These are phyloP conservation scores for Pseudocohnilembus persalinus DNA, from an alignment of 169 alveolate genomes.

Conservation along the genomic window DNA sequence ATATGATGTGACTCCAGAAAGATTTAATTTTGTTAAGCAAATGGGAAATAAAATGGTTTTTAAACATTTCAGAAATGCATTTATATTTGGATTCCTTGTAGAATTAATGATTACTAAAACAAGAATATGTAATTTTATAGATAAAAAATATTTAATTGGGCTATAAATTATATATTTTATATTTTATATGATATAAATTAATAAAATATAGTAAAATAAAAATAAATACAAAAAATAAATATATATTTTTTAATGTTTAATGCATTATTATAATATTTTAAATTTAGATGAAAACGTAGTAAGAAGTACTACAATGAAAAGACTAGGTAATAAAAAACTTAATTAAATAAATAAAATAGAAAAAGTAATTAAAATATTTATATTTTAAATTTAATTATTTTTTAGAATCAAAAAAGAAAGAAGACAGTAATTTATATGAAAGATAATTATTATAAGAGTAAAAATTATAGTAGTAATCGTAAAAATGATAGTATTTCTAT, in stretches of 20 bases:
- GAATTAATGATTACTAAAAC: conserved; percentile 29
- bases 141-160: too few relatives aligned
- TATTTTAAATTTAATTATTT: too few relatives aligned
- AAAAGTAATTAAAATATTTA: too few relatives aligned
- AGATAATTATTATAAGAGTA: neutral
- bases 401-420: neutral
- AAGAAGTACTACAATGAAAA: neutral
- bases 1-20: conserved; percentile 23
- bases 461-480: too few relatives aligned
- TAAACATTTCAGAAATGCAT: conserved; percentile 39
- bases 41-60: conserved; percentile 5
- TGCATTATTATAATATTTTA: too few relatives aligned
- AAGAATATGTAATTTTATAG: conserved; percentile 23
- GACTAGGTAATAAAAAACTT: neutral
- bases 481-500: too few relatives aligned
- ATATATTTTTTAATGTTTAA: too few relatives aligned
- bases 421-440: neutral
- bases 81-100: conserved; percentile 30
- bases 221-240: too few relatives aligned
- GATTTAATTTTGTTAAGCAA: conserved; percentile 6
- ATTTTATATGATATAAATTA: too few relatives aligned
- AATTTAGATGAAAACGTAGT: neutral
- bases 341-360: too few relatives aligned
- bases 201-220: too few relatives aligned
- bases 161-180: too few relatives aligned